Evolutionary conservation across 192 early-diverging fungal species (phyloP), one percentile per base, ranked within the genome.

Genomic region (Thamnidium elegans): DNA sequence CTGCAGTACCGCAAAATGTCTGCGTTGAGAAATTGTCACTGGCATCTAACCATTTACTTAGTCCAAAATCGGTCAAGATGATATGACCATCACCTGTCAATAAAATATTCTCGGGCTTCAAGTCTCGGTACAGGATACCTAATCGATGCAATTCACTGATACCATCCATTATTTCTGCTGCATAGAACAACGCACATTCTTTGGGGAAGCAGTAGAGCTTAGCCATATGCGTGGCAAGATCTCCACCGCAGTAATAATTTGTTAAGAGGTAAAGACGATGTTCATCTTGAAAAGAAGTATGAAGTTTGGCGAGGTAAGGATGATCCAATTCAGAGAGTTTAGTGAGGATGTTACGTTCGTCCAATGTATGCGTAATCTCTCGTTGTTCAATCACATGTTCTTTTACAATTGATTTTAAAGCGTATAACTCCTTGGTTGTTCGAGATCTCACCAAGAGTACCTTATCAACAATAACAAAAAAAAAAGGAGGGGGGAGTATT

Each of bases 41-140:
- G 26, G 63, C 61, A 42, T 71, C 70, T 23, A 71, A 50, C 43
- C 74, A 89, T 76, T 96, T 98, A 36, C 86, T 88, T 2, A 98
- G 81, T 2, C 95, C 94, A 80, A 97, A 98, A 63, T 97, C 95
- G 1, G 94, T 95, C 58, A 97, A 72, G 14, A 92, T 78, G 21
- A 95, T 77, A 60, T 96, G 92, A 31, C 94, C 94, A 21, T 88
- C 83, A 0, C 65, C 54, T 52, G 84, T 84, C 7, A 96, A 68
- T 6, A 92, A 71, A 46, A 87, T 85, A 69, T 89, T 89, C 59
- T 89, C 89, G 20, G 88, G 89, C 73, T 92, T 92, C 48, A 86
- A 65, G 56, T 91, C 93, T 48, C 93, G 81, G 68, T 97, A 96
- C 42, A 98, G 86, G 50, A 97, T 94, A 8, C 93, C 92, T 39